Evolutionary conservation across 2,329 filamentous ascomycete genomes (phyloP).

Genomic region (Penicillium sp.): DNA sequence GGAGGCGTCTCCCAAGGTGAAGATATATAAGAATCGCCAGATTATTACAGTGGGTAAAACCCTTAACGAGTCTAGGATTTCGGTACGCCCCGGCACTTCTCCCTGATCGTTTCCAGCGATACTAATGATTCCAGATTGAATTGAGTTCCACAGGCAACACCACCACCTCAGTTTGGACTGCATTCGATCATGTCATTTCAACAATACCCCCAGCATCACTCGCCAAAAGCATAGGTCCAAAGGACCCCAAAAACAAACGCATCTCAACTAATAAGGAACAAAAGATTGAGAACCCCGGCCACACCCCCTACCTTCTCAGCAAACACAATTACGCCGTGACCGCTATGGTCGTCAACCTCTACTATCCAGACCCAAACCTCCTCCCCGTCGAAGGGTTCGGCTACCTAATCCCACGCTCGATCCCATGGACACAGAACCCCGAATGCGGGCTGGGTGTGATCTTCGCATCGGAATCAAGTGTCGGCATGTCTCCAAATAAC

Average conservation of each 20-base stretch:
- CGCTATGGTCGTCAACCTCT: constrained; percentile 91
- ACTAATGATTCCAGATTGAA: constrained; percentile 21
- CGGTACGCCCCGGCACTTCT: neutral
- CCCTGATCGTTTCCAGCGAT: neutral
- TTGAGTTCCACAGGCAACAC: constrained; percentile 1
- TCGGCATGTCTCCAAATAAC: constrained; percentile 41
- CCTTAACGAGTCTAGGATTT: neutral
- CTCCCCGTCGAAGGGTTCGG: constrained; percentile 72
- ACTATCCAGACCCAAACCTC: constrained; percentile 68
- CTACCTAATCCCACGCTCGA: constrained; percentile 81
- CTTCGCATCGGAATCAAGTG: constrained; percentile 75
- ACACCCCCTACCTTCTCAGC: constrained; percentile 18
- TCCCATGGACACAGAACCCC: constrained; percentile 72
- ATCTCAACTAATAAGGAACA: neutral
- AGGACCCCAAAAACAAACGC: constrained; percentile 12
- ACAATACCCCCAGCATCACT: constrained; percentile 33
- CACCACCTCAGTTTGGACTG: neutral
- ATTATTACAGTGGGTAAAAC: constrained; percentile 41
- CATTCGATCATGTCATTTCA: constrained; percentile 36
- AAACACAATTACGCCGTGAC: constrained; percentile 66
- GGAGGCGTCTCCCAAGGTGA: constrained; percentile 58
- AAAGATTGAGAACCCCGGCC: constrained; percentile 17
- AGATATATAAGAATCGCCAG: constrained; percentile 54
- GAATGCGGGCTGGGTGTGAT: constrained; percentile 87
- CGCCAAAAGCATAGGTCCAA: constrained; percentile 22